These are phyloP conservation scores for Pyrus communis DNA, from an alignment of 306 rosid genomes.

Conservation along the genomic window DNA sequence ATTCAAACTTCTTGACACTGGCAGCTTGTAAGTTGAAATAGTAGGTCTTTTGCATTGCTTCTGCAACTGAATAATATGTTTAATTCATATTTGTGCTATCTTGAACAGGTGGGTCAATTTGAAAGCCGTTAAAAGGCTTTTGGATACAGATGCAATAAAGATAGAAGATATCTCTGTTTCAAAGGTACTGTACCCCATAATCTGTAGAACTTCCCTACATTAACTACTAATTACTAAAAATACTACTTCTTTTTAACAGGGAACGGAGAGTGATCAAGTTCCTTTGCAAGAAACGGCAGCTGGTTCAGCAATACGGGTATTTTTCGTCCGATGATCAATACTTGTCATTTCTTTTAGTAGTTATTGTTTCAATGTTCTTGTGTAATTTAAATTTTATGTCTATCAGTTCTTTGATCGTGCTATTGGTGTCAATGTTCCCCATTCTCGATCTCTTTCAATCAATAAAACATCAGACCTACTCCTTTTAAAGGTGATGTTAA, in stretches of 20 bases:
- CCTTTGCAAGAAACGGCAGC: conserved; percentile 34
- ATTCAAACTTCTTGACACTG: conserved; percentile 57
- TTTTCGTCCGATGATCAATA: background rate
- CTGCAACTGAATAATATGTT: conserved; percentile 6
- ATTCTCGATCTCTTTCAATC: conserved; percentile 45
- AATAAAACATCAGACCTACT: conserved; percentile 57
- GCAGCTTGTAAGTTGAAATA: conserved; percentile 48
- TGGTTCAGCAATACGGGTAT: conserved; percentile 44
- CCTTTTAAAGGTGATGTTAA: conserved; percentile 45
- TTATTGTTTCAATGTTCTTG: conserved; percentile 8
- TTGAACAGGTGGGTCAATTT: conserved; percentile 58
- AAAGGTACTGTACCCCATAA: conserved; percentile 29
- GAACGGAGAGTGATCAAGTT: conserved; percentile 24
- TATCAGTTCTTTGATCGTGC: conserved; percentile 47
- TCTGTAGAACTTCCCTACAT: background rate
- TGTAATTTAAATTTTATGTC: conserved; percentile 6
- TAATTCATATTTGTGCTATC: background rate
- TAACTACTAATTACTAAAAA: conserved; percentile 15
- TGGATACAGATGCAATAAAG: conserved; percentile 37
- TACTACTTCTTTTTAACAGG: conserved; percentile 27
- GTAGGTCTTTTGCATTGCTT: background rate
- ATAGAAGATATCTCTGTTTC: conserved; percentile 20
- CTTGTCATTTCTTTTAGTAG: background rate
- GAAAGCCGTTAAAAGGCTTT: conserved; percentile 47
- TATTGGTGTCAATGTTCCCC: conserved; percentile 51